These are phyloP conservation scores for Zygotorulaspora danielsina DNA, from an alignment of 805 yeast species.

Conservation along the genomic window DNA sequence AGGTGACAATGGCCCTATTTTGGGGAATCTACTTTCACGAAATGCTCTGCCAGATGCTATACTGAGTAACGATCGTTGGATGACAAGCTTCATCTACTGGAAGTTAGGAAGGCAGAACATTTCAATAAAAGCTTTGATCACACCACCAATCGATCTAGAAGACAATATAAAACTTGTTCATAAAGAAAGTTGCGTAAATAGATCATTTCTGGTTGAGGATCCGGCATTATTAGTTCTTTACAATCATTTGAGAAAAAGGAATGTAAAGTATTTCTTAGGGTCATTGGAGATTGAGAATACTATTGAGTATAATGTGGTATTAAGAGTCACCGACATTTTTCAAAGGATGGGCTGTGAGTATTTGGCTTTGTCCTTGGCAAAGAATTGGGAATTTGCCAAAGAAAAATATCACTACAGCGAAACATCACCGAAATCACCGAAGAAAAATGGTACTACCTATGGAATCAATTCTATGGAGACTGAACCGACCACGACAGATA, in stretches of 20 bases:
- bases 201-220: slow-evolving; percentile 61
- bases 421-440: slow-evolving; percentile 3
- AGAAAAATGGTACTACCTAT: not conserved
- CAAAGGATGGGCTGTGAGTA: slow-evolving; percentile 90
- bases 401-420: slow-evolving; percentile 9
- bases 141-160: slow-evolving; percentile 44
- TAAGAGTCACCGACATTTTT: slow-evolving; percentile 62
- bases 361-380: slow-evolving; percentile 56
- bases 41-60: slow-evolving; percentile 55
- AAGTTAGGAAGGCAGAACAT: slow-evolving; percentile 45
- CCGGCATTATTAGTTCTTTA: slow-evolving; percentile 74
- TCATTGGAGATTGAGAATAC: slow-evolving; percentile 40
- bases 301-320: slow-evolving; percentile 57
- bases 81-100: slow-evolving; percentile 77
- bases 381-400: slow-evolving; percentile 60
- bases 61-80: slow-evolving; percentile 70
- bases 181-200: slow-evolving; percentile 36
- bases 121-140: slow-evolving; percentile 63
- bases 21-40: slow-evolving; percentile 46
- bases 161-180: slow-evolving; percentile 27
- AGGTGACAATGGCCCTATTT: slow-evolving; percentile 53
- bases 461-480: slow-evolving; percentile 11
- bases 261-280: slow-evolving; percentile 47
- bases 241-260: slow-evolving; percentile 52
- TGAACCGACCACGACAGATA: slow-evolving; percentile 24